Conservation (phyloP, 2,329 filamentous ascomycete genomes). For the Huntiella abstrusa region DNA sequence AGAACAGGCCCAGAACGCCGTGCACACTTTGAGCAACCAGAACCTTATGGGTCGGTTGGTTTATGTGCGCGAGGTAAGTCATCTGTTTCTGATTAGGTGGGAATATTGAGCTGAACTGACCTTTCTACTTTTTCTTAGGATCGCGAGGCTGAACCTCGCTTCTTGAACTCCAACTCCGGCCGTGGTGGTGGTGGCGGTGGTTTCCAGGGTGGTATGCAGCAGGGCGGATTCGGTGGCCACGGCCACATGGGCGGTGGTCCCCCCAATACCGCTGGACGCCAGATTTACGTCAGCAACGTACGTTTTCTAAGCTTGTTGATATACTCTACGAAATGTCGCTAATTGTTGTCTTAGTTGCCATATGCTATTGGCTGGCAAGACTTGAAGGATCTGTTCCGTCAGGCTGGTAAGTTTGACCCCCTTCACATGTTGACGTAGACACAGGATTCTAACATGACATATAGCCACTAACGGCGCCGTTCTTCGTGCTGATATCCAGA, state of each 20-base stretch:
- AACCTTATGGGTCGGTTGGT: slow-evolving; percentile 96
- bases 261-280: slow-evolving; percentile 44
- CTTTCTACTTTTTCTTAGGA: slow-evolving; percentile 38
- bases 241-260: slow-evolving; percentile 34
- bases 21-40: slow-evolving; percentile 96
- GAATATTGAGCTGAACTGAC: neutral
- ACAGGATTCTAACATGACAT: neutral
- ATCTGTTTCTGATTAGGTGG: neutral
- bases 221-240: slow-evolving; percentile 31
- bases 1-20: slow-evolving; percentile 95
- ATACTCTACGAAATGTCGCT: slow-evolving; percentile 16
- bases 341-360: slow-evolving; percentile 47
- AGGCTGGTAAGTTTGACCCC: slow-evolving; percentile 56
- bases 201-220: slow-evolving; percentile 20
- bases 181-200: slow-evolving; percentile 35
- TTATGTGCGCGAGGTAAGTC: slow-evolving; percentile 83
- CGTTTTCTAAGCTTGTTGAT: slow-evolving; percentile 28
- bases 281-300: slow-evolving; percentile 97
- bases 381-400: slow-evolving; percentile 93
- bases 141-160: slow-evolving; percentile 92
- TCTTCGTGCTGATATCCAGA: slow-evolving; percentile 86
- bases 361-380: slow-evolving; percentile 98
- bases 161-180: slow-evolving; percentile 46
- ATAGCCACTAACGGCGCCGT: slow-evolving; percentile 50
- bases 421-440: too few species aligned